Conservation (phyloP, 345 rosid genomes). For the Zanthoxylum bungeanum region DNA sequence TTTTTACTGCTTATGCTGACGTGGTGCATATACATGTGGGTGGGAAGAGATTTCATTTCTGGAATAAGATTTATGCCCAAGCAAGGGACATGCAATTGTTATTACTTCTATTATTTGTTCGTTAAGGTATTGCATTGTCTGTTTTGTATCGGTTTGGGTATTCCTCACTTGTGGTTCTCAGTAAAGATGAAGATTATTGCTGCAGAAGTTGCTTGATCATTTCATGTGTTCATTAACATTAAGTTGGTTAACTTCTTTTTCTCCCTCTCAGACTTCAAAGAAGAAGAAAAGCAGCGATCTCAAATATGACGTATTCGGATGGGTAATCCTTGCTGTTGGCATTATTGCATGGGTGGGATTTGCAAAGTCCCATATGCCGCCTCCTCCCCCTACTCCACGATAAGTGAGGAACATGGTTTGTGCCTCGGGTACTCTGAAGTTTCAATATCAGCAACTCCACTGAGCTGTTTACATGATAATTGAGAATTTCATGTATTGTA, state of each 20-base stretch:
- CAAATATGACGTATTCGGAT: conserved; percentile 73
- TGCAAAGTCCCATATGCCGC: conserved; percentile 67
- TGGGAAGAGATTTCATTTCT: neutral
- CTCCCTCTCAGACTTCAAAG: conserved; percentile 46
- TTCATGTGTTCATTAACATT: neutral
- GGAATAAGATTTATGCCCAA: neutral
- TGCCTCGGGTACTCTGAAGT: too few species aligned
- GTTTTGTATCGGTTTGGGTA: neutral
- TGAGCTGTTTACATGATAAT: conserved; percentile 4
- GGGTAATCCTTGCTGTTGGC: conserved; percentile 86
- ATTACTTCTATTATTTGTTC: neutral
- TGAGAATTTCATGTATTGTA: conserved; percentile 17
- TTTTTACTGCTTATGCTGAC: neutral
- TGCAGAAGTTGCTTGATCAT: neutral
- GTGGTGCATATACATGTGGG: neutral
- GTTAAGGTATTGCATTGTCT: neutral
- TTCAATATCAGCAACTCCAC: neutral
- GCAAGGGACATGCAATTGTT: neutral
- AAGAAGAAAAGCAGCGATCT: conserved; percentile 64
- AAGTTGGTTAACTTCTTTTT: neutral
- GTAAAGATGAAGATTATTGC: neutral
- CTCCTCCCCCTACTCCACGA: conserved; percentile 35
- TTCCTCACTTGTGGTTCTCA: neutral
- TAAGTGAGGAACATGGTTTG: too few species aligned
- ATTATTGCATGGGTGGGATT: conserved; percentile 79